A percentile compares a stretch with the other conserved stretches of the same genome.
Conservation (phyloP, 2,329 filamentous ascomycete genomes). For the Beauveria sp. region DNA sequence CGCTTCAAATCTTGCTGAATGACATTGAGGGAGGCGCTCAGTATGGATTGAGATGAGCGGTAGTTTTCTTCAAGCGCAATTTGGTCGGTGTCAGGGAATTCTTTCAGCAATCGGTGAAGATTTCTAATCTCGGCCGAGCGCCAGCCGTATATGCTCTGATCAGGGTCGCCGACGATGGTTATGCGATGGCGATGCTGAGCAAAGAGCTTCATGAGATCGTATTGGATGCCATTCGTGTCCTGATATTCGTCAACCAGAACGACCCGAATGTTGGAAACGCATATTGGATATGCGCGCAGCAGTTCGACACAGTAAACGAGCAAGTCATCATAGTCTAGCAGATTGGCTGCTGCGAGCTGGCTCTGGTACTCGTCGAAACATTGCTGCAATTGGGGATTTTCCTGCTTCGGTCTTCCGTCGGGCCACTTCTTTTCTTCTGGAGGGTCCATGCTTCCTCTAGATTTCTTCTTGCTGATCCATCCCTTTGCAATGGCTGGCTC, state of each 20-base stretch:
- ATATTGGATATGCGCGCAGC: conserved; percentile 63
- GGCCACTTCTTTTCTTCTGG: conserved; percentile 20
- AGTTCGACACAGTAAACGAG: conserved; percentile 77
- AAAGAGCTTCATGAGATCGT: conserved; percentile 86
- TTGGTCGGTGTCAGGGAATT: conserved; percentile 72
- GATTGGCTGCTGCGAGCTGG: conserved; percentile 65
- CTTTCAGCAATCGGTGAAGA: conserved; percentile 65
- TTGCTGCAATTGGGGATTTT: conserved; percentile 54
- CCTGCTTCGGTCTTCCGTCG: conserved; percentile 26
- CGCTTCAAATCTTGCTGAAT: conserved; percentile 83
- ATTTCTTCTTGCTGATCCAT: conserved; percentile 66
- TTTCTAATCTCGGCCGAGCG: conserved; percentile 90
- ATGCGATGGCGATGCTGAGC: conserved; percentile 67
- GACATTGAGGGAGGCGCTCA: conserved; percentile 70
- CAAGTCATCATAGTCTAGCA: conserved; percentile 92
- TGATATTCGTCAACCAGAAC: conserved; percentile 97
- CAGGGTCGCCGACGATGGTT: conserved; percentile 91
- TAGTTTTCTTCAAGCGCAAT: conserved; percentile 92
- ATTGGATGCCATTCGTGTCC: conserved; percentile 92
- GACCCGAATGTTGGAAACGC: conserved; percentile 81
- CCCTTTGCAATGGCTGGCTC: conserved; percentile 64
- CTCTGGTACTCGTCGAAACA: conserved; percentile 72
- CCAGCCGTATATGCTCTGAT: conserved; percentile 97
- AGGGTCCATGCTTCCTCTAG: conserved; percentile 41
- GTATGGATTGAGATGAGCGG: conserved; percentile 77